Base-by-base conservation (phyloP, 116 monocot genomes). In the Thalassia testudinum region DNA sequence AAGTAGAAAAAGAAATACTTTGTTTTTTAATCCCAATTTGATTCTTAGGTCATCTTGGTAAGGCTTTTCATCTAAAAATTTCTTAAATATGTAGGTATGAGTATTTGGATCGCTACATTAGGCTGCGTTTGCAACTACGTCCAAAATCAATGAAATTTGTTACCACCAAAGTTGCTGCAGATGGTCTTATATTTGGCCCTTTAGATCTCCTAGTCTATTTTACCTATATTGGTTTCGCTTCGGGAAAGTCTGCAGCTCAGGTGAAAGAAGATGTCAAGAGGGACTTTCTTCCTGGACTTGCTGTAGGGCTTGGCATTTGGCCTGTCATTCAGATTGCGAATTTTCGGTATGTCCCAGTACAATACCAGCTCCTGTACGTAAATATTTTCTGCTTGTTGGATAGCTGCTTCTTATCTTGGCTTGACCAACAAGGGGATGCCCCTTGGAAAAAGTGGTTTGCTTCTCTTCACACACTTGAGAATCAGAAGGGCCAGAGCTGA, bases 371-470 rank as follows among this genome's bases (percentile, higher is more conserved):
- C 26, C 90, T 99, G 0, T 99, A 99, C 64, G 97, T 90, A 56
- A 99, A 99, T 71, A 62, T 83, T 7, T 99, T 99, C 52, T 99
- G 97, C 66, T 64, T 99, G 55, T 72, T 90, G 45, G 97, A 99
- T 57, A 99, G 97, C 71, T 74, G 70, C 25, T 99, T 99, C 65
- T 63, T 99, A 60, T 99, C 90, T 17, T 99, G 97, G 97, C 71
- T 99, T 58, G 90, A 99, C 47, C 97, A 99, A 64, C 90, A 99
- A 71, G 86, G 90, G 15, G 90, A 99, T 71, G 97, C 97, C 59
- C 44, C 85, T 47, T 99, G 97, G 97, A 99, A 99, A 66, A 75
- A 73, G 26, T 99, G 97, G 97, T 82, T 90, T 63, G 70, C 72
- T 13, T 82, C 79, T 1, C 44, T 83, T 50, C 43, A 22, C 42